phyloP scores from a whole-genome alignment of 163 green algal species.

The Prototheca wickerhamii region DNA sequence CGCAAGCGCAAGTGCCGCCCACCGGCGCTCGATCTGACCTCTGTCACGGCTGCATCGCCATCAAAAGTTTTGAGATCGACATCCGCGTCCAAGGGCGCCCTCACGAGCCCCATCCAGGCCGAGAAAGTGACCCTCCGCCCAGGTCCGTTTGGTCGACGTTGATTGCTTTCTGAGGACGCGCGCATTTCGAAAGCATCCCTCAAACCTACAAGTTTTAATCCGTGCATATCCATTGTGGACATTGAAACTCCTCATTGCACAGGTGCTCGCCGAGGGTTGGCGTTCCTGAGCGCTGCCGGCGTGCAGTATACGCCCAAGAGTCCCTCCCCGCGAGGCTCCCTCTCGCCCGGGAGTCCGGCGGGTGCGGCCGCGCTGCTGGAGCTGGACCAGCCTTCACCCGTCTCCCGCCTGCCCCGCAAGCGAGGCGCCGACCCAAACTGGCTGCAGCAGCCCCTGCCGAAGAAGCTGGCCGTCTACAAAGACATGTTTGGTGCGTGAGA shows the following conservation, averaged over 20 bases:
- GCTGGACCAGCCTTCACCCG: too few species aligned
- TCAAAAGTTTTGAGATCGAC: too few species aligned
- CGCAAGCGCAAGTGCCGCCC: neutral
- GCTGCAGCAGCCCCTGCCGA: constrained; percentile 14
- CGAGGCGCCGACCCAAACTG: neutral
- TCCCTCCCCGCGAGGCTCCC: neutral
- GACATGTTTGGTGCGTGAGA: constrained; percentile 40
- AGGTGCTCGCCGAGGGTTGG: neutral
- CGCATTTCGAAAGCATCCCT: too few species aligned
- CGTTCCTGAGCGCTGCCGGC: neutral
- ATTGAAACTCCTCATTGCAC: neutral
- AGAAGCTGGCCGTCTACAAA: constrained; percentile 10
- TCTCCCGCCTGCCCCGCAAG: neutral
- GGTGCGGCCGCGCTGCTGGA: neutral
- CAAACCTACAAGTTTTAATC: too few species aligned
- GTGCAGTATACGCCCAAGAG: neutral
- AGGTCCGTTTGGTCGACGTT: too few species aligned
- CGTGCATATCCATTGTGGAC: too few species aligned
- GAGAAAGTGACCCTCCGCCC: too few species aligned
- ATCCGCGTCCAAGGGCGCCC: too few species aligned
- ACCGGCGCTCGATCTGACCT: neutral
- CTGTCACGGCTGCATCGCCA: too few species aligned
- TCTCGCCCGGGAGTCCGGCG: neutral
- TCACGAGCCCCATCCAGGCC: too few species aligned
- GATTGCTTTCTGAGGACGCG: too few species aligned